Conservation (phyloP, 768 basidiomycete genomes). For the Boletales sp. region DNA sequence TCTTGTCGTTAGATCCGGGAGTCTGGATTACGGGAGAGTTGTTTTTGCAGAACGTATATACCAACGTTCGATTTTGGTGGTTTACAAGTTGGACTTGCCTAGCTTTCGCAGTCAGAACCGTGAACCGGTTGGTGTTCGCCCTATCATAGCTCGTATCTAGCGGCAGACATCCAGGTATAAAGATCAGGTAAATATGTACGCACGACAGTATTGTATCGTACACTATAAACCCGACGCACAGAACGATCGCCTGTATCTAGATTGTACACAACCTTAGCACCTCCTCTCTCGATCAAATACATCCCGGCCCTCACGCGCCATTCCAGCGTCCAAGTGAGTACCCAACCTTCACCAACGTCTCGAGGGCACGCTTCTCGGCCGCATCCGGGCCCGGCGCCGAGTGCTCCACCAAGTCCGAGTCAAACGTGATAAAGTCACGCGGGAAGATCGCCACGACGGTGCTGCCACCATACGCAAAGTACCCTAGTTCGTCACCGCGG, state of each 20-base stretch:
- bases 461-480: constrained; percentile 76
- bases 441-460: constrained; percentile 64
- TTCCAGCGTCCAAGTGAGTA: constrained; percentile 26
- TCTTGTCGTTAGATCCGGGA: too few species aligned
- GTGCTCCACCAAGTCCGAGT: constrained; percentile 56
- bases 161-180: too few species aligned
- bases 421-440: constrained; percentile 49
- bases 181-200: neutral
- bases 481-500: constrained; percentile 65
- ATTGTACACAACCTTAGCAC: neutral
- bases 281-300: neutral
- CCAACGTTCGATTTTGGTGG: too few species aligned
- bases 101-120: too few species aligned
- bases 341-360: constrained; percentile 59
- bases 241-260: neutral
- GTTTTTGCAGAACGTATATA: too few species aligned
- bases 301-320: constrained; percentile 3
- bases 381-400: constrained; percentile 32
- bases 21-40: too few species aligned
- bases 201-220: neutral
- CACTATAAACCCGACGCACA: neutral
- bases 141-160: too few species aligned
- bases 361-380: constrained; percentile 37
- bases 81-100: too few species aligned
- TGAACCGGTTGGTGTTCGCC: too few species aligned